These are phyloP conservation scores for Pulveroboletus sp. DNA, from an alignment of 1,284 basidiomycete species.

Conservation along the genomic window DNA sequence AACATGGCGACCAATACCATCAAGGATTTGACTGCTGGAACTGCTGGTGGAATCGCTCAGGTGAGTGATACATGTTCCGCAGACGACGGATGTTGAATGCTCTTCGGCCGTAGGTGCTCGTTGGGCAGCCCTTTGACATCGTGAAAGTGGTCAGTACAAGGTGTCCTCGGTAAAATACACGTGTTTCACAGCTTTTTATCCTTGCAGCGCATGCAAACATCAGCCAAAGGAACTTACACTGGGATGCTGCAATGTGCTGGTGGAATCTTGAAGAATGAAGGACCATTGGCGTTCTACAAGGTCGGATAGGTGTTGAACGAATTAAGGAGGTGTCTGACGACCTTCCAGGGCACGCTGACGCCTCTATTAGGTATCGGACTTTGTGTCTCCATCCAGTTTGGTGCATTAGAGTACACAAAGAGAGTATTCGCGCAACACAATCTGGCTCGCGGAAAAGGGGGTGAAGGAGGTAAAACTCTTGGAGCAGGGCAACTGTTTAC, in stretches of 20 bases:
- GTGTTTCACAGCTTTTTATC: slow-evolving; percentile 6
- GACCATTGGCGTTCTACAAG: slow-evolving; percentile 96
- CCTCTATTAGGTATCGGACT: slow-evolving; percentile 93
- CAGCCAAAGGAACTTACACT: slow-evolving; percentile 85
- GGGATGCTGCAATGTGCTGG: slow-evolving; percentile 89
- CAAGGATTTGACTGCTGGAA: slow-evolving; percentile 85
- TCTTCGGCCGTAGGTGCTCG: slow-evolving; percentile 62
- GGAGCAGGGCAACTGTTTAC: slow-evolving; percentile 69
- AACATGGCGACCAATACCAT: slow-evolving; percentile 50
- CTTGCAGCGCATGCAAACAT: slow-evolving; percentile 83
- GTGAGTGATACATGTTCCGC: slow-evolving; percentile 41
- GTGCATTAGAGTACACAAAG: slow-evolving; percentile 87
- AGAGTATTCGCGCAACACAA: slow-evolving; percentile 76
- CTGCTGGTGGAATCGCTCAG: slow-evolving; percentile 87
- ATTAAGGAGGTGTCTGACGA: not conserved
- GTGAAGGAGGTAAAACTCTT: slow-evolving; percentile 58
- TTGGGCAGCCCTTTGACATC: slow-evolving; percentile 96
- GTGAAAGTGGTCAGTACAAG: slow-evolving; percentile 81
- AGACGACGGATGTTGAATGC: slow-evolving; percentile 2
- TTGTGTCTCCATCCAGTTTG: slow-evolving; percentile 97
- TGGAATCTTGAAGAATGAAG: slow-evolving; percentile 88
- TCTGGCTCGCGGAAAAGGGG: slow-evolving; percentile 53
- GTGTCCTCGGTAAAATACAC: not conserved
- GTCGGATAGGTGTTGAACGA: slow-evolving; percentile 41
- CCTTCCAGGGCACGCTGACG: slow-evolving; percentile 81